Evolutionary conservation across 2,329 filamentous ascomycete species (phyloP), one percentile per base, ranked within the genome.

Genomic region (Aaosphaeria arxii): DNA sequence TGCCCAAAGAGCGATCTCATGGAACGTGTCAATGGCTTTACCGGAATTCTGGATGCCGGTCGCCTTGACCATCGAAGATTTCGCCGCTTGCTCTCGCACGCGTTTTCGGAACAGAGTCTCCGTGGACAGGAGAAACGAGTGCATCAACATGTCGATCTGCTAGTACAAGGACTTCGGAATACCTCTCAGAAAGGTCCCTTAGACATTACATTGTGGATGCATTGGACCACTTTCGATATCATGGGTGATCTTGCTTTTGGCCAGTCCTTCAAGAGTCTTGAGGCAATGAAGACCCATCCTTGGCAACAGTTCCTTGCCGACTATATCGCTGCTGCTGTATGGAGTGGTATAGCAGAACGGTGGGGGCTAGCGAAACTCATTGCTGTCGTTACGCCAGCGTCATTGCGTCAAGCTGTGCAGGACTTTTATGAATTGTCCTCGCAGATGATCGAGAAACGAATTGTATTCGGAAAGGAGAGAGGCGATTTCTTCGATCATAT

Each of bases 171-270:
- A n/a, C 17, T 41, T 11, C 33, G 13, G 13, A 13, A 36, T 11
- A 36, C 33, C 13, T 36, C 33, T 11, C 9, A 36, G 33, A 11
- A 11, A 11, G 33, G 33, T 36, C 33, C 33, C 13, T 9, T 36
- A 11, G 44, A 57, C 35, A 45, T 57, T 6, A 24, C 39, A 1
- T 5, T 39, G 17, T 55, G 53, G 53, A 53, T 46, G 31, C 53
- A 58, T 31, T 44, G 48, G 43, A 47, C 41, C 6, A 55, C 54
- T 1, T 60, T 62, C 28, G 56, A 62, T 38, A 48, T 62, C 11
- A 59, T 59, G 49, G 74, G 73, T 6, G 73, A 75, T 51, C 68
- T 81, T 24, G 75, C 77, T 0, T 81, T 81, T 55, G 78, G 78
- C 0, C 69, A 76, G 4, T 70, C 74, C 0, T 80, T 62, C 30